These are phyloP conservation scores for Mycena capillaripes DNA, from an alignment of 768 basidiomycete species.

Conservation along the genomic window DNA sequence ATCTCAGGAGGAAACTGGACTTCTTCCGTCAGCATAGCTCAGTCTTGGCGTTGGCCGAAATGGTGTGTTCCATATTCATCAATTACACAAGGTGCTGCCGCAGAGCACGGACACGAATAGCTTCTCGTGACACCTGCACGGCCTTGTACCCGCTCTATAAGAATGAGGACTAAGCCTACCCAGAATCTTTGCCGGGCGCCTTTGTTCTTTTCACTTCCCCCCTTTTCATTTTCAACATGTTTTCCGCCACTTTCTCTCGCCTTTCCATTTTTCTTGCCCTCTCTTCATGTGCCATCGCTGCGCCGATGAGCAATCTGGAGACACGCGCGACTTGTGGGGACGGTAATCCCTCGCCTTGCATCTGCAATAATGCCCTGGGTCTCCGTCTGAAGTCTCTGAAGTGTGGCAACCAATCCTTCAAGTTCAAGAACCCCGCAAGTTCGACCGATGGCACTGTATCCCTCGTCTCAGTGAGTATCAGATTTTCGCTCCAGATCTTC, in stretches of 20 bases:
- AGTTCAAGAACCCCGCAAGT: conserved; percentile 12
- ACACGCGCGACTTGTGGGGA: conserved; percentile 14
- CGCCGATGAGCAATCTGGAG: conserved; percentile 18
- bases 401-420: conserved; percentile 14
- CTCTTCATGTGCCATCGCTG: conserved; percentile 9
- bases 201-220: neutral
- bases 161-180: neutral
- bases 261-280: neutral
- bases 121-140: too few relatives aligned
- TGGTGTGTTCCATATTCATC: too few relatives aligned
- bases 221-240: conserved; percentile 1
- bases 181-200: conserved; percentile 7
- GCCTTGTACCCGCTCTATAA: too few relatives aligned
- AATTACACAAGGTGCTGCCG: too few relatives aligned
- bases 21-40: too few relatives aligned
- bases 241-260: conserved; percentile 1
- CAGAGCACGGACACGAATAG: too few relatives aligned
- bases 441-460: conserved; percentile 17
- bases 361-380: conserved; percentile 11
- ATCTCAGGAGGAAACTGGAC: too few relatives aligned
- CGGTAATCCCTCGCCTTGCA: conserved; percentile 14
- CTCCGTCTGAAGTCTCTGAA: neutral
- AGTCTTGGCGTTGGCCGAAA: too few relatives aligned
- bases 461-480: conserved; percentile 7
- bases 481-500: neutral